Evolutionary conservation across 371 early-diverging fungal genomes (phyloP).

Genomic region (Parasitella parasitica): DNA sequence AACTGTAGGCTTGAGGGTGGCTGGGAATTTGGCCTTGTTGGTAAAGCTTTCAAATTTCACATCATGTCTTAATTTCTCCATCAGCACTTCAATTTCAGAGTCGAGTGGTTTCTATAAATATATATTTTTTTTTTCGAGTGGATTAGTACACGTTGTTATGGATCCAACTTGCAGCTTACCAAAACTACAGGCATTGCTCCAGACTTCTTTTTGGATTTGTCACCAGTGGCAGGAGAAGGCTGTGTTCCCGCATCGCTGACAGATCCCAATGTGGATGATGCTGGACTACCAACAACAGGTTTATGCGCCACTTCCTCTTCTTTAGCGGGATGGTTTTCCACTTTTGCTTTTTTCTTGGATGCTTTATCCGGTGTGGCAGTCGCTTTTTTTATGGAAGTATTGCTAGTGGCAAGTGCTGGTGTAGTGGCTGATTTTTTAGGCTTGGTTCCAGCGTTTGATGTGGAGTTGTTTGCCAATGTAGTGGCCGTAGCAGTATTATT

Average conservation of each 20-base stretch:
- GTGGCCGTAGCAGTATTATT: background rate
- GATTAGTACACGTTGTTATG: no score
- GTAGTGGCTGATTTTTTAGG: background rate
- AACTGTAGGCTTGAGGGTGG: constrained; percentile 41
- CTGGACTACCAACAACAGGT: background rate
- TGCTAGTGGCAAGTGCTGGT: background rate
- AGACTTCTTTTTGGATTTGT: background rate
- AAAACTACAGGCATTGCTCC: background rate
- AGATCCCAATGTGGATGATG: background rate
- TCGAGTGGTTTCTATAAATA: constrained; percentile 28
- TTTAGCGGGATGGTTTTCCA: background rate
- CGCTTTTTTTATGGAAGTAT: background rate
- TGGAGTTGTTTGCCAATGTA: background rate
- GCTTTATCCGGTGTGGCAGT: background rate
- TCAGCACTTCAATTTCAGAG: constrained; percentile 26
- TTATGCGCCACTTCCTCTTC: background rate
- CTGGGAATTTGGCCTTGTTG: constrained; percentile 50
- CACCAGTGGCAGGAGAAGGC: background rate
- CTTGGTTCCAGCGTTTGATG: background rate
- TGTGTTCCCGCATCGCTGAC: background rate
- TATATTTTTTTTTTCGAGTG: no score
- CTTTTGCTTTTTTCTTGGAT: constrained; percentile 9
- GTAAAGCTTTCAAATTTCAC: constrained; percentile 34
- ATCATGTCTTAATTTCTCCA: constrained; percentile 28
- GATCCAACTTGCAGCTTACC: background rate